These are phyloP conservation scores for Russula ochroleuca DNA, from an alignment of 768 basidiomycete genomes.

Conservation along the genomic window DNA sequence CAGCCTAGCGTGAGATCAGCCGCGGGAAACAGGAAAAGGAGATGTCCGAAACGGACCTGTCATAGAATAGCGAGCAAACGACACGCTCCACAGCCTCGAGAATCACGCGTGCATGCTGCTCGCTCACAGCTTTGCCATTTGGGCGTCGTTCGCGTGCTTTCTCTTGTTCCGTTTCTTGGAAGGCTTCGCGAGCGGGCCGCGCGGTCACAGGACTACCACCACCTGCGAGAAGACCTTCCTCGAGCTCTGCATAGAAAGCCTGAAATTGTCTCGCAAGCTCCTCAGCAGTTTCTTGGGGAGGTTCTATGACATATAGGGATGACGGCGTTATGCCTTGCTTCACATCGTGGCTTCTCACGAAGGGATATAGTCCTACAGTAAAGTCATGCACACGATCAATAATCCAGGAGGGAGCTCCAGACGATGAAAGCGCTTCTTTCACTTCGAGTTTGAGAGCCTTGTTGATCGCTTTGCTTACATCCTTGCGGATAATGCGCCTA, in stretches of 20 bases:
- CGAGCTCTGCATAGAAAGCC: slow-evolving; percentile 62
- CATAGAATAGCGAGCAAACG: slow-evolving; percentile 75
- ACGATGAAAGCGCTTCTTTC: slow-evolving; percentile 42
- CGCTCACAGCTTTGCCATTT: slow-evolving; percentile 33
- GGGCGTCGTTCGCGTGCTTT: slow-evolving; percentile 19
- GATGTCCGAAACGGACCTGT: slow-evolving; percentile 49
- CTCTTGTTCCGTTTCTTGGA: slow-evolving; percentile 28
- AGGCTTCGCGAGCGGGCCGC: slow-evolving; percentile 27
- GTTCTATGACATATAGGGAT: slow-evolving; percentile 41
- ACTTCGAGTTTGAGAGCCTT: slow-evolving; percentile 53
- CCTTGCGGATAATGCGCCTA: slow-evolving; percentile 47
- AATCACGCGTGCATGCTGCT: slow-evolving; percentile 46
- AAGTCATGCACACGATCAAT: slow-evolving; percentile 56
- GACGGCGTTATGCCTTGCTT: slow-evolving; percentile 17
- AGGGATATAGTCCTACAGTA: slow-evolving; percentile 52
- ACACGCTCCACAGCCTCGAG: slow-evolving; percentile 72
- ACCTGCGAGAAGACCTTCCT: slow-evolving; percentile 52
- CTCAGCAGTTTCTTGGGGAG: slow-evolving; percentile 46
- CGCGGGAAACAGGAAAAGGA: neutral
- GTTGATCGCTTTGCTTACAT: slow-evolving; percentile 52
- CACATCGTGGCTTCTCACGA: slow-evolving; percentile 37
- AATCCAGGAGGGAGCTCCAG: slow-evolving; percentile 52
- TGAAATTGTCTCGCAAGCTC: slow-evolving; percentile 57
- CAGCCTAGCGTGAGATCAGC: slow-evolving; percentile 45
- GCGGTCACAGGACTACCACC: slow-evolving; percentile 37